Conservation (phyloP, 345 rosid species). For the Kernera saxatilis region DNA sequence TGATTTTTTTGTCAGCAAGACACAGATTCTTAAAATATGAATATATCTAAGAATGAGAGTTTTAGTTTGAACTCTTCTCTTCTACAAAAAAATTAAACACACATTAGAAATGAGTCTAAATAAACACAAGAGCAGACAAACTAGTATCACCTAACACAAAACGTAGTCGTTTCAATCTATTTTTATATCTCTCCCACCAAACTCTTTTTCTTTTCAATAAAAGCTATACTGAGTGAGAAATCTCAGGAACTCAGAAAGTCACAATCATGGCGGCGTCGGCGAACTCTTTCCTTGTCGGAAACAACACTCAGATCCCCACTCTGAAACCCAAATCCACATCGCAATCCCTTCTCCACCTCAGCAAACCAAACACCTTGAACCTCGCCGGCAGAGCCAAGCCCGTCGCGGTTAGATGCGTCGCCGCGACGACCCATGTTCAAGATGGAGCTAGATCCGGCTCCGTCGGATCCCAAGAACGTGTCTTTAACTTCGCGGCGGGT, state of each 20-base stretch:
- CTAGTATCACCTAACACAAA: conserved; percentile 18
- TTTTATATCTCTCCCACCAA: conserved; percentile 5
- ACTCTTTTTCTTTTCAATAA: not conserved
- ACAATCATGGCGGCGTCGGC: conserved; percentile 39
- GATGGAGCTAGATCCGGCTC: conserved; percentile 16
- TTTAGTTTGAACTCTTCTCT: not conserved
- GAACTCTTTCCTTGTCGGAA: conserved; percentile 44
- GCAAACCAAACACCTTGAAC: conserved; percentile 21
- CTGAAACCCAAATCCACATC: conserved; percentile 24
- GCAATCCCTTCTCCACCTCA: conserved; percentile 26
- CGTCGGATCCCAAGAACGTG: conserved; percentile 44
- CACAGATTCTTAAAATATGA: not conserved
- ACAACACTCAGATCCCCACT: conserved; percentile 15
- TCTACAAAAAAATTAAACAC: not conserved
- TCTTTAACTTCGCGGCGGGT: conserved; percentile 93
- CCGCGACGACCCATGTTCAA: conserved; percentile 34
- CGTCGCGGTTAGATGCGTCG: conserved; percentile 44
- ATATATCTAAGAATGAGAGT: not conserved
- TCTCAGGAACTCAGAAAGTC: not conserved
- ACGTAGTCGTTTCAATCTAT: conserved; percentile 5
- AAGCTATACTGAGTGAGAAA: not conserved
- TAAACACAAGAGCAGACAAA: conserved; percentile 4
- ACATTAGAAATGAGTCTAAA: conserved; percentile 8
- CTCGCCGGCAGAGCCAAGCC: conserved; percentile 25
- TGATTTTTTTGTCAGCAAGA: not conserved